These are phyloP conservation scores for Leishmania arabica DNA, from an alignment of 208 protist genomes.

Conservation along the genomic window DNA sequence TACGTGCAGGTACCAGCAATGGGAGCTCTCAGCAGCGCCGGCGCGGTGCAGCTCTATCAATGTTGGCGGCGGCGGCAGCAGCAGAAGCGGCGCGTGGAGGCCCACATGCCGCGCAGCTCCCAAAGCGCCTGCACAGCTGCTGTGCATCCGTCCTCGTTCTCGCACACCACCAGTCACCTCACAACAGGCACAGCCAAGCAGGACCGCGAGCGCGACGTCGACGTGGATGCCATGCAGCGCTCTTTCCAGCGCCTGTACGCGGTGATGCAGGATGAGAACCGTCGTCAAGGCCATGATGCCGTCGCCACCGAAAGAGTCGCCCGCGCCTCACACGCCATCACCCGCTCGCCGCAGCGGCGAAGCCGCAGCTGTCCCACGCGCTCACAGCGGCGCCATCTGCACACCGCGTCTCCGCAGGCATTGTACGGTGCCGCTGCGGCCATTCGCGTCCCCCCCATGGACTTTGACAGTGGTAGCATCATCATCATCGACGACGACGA, in stretches of 20 bases:
- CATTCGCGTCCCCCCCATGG: conserved; percentile 16
- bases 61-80: background rate
- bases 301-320: background rate
- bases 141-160: background rate
- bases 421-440: background rate
- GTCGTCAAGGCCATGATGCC: background rate
- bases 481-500: background rate
- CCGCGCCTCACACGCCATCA: background rate
- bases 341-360: background rate
- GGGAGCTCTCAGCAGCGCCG: background rate
- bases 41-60: conserved; percentile 4
- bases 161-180: background rate
- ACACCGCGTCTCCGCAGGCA: conserved; percentile 1
- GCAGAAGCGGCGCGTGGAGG: background rate
- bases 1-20: conserved; percentile 19
- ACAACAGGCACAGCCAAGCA: background rate
- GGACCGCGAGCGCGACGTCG: background rate
- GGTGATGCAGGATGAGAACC: conserved; percentile 3
- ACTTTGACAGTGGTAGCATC: background rate
- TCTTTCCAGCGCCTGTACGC: conserved; percentile 12
- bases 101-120: background rate
- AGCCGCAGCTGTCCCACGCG: background rate
- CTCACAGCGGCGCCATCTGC: background rate
- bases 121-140: background rate
- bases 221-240: conserved; percentile 1